phyloP scores from a whole-genome alignment of 2,329 filamentous ascomycete species.

The Calonectria leucothoes region DNA sequence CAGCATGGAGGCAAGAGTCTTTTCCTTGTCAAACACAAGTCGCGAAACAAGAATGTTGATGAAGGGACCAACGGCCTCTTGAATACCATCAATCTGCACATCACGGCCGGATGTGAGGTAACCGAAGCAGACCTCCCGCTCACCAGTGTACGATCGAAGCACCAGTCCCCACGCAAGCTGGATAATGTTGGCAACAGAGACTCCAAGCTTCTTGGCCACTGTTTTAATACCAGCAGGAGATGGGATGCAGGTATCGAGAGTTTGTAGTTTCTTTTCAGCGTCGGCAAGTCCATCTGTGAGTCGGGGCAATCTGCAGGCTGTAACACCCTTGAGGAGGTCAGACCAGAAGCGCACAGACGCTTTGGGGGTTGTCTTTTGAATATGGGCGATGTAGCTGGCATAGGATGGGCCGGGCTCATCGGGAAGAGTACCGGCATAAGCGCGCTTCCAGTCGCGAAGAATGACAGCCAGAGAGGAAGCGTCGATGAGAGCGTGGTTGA shows the following conservation, averaged over 20 bases:
- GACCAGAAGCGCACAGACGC: slow-evolving; percentile 22
- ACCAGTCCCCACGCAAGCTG: background rate
- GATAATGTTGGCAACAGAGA: background rate
- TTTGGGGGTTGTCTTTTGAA: slow-evolving; percentile 17
- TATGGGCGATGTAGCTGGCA: slow-evolving; percentile 28
- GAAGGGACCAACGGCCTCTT: background rate
- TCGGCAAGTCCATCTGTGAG: slow-evolving; percentile 21
- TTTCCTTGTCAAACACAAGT: background rate
- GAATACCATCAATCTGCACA: background rate
- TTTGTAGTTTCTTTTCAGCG: background rate
- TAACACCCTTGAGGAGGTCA: slow-evolving; percentile 21
- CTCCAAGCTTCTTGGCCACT: background rate
- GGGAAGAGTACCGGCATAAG: slow-evolving; percentile 14
- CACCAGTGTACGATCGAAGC: background rate
- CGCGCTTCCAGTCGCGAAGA: slow-evolving; percentile 30
- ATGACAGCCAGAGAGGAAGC: slow-evolving; percentile 35
- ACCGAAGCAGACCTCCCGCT: background rate
- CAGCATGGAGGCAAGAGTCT: background rate
- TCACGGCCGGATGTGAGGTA: background rate
- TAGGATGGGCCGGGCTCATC: slow-evolving; percentile 28
- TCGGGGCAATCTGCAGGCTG: slow-evolving; percentile 31
- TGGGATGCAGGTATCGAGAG: background rate
- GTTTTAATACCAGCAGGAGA: background rate
- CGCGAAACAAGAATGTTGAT: background rate
- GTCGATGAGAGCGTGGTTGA: slow-evolving; percentile 38